Evolutionary conservation across 1,139 yeast species (phyloP).

Genomic region (Yamadazyma mexicana): DNA sequence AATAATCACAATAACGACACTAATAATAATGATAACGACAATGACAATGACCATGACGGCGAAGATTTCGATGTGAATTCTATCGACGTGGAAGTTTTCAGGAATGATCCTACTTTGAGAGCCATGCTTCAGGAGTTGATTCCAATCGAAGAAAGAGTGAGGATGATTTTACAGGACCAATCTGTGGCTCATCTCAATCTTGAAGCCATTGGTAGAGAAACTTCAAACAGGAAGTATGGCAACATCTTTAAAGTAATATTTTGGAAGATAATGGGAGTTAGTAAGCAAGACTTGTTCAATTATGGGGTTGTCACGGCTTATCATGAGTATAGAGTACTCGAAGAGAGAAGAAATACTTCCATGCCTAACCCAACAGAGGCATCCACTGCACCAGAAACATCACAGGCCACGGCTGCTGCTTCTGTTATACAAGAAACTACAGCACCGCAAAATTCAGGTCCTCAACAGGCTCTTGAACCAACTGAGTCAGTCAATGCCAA

Average conservation of each 20-base stretch:
- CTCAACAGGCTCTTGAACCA: neutral
- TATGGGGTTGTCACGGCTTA: conserved; percentile 51
- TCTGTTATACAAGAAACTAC: no score
- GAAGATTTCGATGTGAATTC: conserved; percentile 26
- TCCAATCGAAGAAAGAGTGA: conserved; percentile 41
- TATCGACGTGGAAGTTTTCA: conserved; percentile 42
- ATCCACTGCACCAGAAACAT: no score
- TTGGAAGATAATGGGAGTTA: conserved; percentile 59
- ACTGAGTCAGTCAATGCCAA: neutral
- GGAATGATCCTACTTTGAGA: conserved; percentile 40
- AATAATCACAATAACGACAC: conserved; percentile 16
- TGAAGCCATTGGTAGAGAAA: conserved; percentile 43
- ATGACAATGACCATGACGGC: conserved; percentile 17
- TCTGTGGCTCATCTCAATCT: conserved; percentile 29
- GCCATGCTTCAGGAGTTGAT: conserved; percentile 42
- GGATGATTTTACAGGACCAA: conserved; percentile 33
- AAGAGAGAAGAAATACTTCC: conserved; percentile 11
- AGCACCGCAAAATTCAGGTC: neutral
- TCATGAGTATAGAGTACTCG: conserved; percentile 18
- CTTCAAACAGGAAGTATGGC: conserved; percentile 37
- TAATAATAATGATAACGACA: conserved; percentile 20
- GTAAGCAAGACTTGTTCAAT: conserved; percentile 45
- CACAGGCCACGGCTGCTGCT: no score
- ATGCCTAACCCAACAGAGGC: neutral
- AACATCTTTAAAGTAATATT: conserved; percentile 37